Conservation (phyloP, 192 early-diverging fungal species). For the Coemansia sp. region DNA sequence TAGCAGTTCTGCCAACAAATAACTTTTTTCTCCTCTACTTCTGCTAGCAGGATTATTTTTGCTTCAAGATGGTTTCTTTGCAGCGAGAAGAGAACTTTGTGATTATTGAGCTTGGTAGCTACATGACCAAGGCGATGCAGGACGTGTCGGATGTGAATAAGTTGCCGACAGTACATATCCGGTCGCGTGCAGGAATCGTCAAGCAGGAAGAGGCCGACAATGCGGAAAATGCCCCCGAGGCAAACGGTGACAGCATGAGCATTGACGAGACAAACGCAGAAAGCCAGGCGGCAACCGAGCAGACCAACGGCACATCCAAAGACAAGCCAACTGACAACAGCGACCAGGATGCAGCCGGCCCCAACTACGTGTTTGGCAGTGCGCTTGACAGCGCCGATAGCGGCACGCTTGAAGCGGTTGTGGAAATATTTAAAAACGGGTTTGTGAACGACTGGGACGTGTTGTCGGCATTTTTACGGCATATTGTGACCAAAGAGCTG, state of each 20-base stretch:
- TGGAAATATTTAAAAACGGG: slow-evolving; percentile 59
- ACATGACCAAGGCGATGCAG: slow-evolving; percentile 71
- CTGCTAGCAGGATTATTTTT: neutral
- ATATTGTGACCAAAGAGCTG: slow-evolving; percentile 76
- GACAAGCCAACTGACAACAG: neutral
- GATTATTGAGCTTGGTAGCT: slow-evolving; percentile 84
- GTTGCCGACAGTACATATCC: slow-evolving; percentile 61
- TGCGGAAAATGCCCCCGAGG: neutral
- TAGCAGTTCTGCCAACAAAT: neutral
- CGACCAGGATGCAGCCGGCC: slow-evolving; percentile 18
- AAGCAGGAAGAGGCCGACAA: slow-evolving; percentile 7
- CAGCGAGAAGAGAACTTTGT: slow-evolving; percentile 77
- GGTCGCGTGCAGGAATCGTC: slow-evolving; percentile 26
- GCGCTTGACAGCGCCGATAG: slow-evolving; percentile 33
- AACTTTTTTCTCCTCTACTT: neutral
- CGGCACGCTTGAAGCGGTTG: slow-evolving; percentile 28
- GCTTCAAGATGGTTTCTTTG: slow-evolving; percentile 22
- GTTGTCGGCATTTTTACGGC: slow-evolving; percentile 70
- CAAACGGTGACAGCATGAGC: neutral
- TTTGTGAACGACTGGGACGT: slow-evolving; percentile 70
- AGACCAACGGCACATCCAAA: neutral
- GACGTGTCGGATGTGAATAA: slow-evolving; percentile 74
- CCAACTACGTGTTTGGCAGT: slow-evolving; percentile 42
- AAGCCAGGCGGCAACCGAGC: neutral
- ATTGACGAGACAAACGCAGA: neutral